These are phyloP conservation scores for Hemileccinum rubropunctum DNA, from an alignment of 768 basidiomycete species.

Conservation along the genomic window DNA sequence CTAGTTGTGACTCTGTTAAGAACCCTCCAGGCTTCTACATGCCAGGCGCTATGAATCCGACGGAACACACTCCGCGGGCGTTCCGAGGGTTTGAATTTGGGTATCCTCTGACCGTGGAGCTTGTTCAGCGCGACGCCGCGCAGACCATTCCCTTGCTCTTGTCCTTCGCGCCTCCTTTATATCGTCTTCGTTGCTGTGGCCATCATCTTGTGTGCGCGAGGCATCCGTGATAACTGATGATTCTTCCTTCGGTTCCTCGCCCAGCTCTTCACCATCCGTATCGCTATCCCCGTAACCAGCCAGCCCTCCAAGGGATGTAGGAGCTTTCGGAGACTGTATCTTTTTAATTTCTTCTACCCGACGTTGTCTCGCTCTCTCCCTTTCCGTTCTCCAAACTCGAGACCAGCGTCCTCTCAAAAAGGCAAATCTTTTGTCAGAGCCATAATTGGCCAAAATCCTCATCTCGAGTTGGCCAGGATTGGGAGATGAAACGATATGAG, in stretches of 20 bases:
- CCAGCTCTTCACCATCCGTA: conserved; percentile 36
- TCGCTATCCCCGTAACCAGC: conserved; percentile 61
- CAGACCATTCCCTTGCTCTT: conserved; percentile 57
- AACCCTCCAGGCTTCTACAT: too few species aligned
- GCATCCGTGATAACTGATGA: not conserved
- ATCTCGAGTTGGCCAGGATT: conserved; percentile 84
- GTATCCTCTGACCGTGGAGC: conserved; percentile 6
- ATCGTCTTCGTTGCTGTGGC: conserved; percentile 13
- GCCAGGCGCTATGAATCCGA: too few species aligned
- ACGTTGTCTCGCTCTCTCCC: conserved; percentile 41
- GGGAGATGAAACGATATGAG: conserved; percentile 63
- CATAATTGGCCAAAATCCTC: conserved; percentile 85
- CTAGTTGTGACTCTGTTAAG: too few species aligned
- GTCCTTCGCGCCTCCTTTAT: conserved; percentile 47
- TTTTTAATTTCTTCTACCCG: conserved; percentile 24
- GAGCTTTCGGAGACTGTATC: conserved; percentile 2
- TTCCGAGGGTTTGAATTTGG: not conserved
- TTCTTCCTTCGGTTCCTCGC: conserved; percentile 20
- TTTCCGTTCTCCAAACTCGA: conserved; percentile 56
- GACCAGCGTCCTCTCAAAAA: conserved; percentile 81
- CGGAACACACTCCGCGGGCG: too few species aligned
- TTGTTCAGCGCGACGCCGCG: conserved; percentile 41
- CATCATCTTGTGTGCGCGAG: not conserved
- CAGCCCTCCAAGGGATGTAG: conserved; percentile 46
- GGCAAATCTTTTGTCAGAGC: conserved; percentile 72